A percentile compares a stretch with the other conserved stretches of the same genome.
phyloP scores from a whole-genome alignment of 441 rosid species.

The Cnidoscolus chayamansa region DNA sequence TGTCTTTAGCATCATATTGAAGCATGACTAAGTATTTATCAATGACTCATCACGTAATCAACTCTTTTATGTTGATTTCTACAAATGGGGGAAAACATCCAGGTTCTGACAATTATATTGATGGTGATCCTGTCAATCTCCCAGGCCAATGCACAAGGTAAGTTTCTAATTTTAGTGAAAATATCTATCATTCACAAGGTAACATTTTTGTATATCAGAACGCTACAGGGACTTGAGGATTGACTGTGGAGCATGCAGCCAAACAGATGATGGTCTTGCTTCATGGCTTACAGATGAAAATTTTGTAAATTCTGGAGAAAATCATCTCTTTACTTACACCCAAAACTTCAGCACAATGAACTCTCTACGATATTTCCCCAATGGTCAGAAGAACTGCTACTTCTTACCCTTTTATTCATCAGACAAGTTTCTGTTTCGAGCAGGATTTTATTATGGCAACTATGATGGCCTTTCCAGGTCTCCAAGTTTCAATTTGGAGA shows the following conservation, averaged over 20 bases:
- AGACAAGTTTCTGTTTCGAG: constrained; percentile 18
- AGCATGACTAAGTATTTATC: too few species aligned
- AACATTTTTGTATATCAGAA: background rate
- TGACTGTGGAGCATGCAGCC: constrained; percentile 20
- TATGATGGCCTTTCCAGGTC: constrained; percentile 26
- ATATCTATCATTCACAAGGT: too few species aligned
- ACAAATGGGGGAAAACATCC: too few species aligned
- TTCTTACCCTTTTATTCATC: background rate
- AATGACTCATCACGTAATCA: too few species aligned
- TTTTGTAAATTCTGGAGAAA: constrained; percentile 15
- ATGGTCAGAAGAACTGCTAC: constrained; percentile 23
- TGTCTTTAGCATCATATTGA: too few species aligned
- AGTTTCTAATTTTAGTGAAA: too few species aligned
- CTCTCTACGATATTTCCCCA: constrained; percentile 17
- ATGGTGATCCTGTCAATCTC: too few species aligned
- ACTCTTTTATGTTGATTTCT: too few species aligned
- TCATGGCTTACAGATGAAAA: constrained; percentile 13
- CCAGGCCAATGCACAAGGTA: too few species aligned
- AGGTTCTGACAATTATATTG: too few species aligned
- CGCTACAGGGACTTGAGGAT: background rate
- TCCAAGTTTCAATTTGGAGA: constrained; percentile 26
- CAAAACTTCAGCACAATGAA: constrained; percentile 15
- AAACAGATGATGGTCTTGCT: background rate
- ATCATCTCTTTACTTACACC: background rate
- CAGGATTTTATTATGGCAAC: constrained; percentile 31